Percentiles rank a stretch among this genome's conserved stretches.
Conservation (phyloP, 192 early-diverging fungal genomes). For the Endogone sp. region DNA sequence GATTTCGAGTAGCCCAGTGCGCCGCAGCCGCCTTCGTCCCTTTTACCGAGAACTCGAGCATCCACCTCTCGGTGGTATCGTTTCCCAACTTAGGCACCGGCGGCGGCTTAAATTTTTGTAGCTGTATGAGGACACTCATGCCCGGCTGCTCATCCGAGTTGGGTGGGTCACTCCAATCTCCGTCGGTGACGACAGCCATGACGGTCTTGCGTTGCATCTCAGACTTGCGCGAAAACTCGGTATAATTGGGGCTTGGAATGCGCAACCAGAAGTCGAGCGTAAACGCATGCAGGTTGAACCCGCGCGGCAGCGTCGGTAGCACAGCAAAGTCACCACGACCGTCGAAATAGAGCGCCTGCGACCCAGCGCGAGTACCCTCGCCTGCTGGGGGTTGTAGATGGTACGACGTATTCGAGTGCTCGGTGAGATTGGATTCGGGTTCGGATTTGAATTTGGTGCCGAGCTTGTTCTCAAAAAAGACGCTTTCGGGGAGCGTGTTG, state of each 20-base stretch:
- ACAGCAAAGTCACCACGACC: neutral
- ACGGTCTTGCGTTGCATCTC: neutral
- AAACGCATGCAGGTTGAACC: neutral
- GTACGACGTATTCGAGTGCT: neutral
- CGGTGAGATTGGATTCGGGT: no score
- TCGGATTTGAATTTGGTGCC: no score
- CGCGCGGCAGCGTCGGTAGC: neutral
- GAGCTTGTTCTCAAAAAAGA: no score
- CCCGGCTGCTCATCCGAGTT: neutral
- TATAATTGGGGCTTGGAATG: neutral
- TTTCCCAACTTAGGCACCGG: neutral
- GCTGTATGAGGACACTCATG: neutral
- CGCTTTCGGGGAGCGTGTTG: neutral
- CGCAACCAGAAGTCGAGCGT: neutral
- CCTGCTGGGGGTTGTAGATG: neutral
- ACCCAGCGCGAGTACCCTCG: neutral
- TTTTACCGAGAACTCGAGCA: neutral
- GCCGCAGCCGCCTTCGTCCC: neutral
- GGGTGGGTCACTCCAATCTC: neutral
- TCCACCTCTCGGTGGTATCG: neutral
- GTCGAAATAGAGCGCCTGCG: neutral
- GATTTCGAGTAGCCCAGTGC: neutral
- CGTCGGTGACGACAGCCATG: neutral
- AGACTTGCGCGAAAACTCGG: neutral
- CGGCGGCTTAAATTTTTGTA: neutral